Evolutionary conservation across 108 stramenopile species (phyloP).

Genomic region (Parietichytrium sp.): DNA sequence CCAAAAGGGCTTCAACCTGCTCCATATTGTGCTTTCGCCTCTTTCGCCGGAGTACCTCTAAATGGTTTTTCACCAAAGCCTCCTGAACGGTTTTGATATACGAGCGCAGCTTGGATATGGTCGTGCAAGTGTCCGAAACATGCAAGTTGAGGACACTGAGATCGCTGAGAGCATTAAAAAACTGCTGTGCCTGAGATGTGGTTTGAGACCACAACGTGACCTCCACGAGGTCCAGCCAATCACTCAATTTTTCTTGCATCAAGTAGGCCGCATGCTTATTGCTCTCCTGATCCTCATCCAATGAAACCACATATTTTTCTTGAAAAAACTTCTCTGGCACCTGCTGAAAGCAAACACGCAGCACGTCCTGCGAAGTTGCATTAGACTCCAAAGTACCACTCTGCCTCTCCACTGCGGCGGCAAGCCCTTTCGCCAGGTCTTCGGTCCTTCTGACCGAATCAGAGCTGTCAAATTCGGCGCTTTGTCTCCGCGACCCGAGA

Average conservation of each 20-base stretch:
- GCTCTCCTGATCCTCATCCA: background rate
- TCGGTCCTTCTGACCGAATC: background rate
- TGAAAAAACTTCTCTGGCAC: constrained; percentile 2
- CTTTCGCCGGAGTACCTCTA: background rate
- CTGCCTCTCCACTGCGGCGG: background rate
- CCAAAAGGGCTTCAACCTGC: background rate
- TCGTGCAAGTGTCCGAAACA: background rate
- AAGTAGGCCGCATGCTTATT: background rate
- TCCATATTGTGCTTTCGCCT: background rate
- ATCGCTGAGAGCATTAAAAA: constrained; percentile 13
- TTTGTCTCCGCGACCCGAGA: too few species aligned
- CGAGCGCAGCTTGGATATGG: background rate
- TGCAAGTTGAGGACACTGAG: background rate
- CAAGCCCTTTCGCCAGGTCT: constrained; percentile 18
- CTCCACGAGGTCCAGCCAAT: constrained; percentile 31
- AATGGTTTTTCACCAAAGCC: background rate
- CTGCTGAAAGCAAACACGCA: background rate
- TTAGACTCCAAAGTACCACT: background rate
- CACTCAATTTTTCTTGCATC: constrained; percentile 32
- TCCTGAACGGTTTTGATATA: background rate
- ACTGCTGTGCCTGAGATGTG: constrained; percentile 25
- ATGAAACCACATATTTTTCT: background rate
- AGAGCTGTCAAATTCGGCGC: background rate
- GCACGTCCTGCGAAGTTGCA: too few species aligned
- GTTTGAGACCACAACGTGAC: constrained; percentile 16